A percentile compares a stretch with the other conserved stretches of the same genome.
Conservation (phyloP, 73 alveolate genomes). For the Breviolum minutum region DNA sequence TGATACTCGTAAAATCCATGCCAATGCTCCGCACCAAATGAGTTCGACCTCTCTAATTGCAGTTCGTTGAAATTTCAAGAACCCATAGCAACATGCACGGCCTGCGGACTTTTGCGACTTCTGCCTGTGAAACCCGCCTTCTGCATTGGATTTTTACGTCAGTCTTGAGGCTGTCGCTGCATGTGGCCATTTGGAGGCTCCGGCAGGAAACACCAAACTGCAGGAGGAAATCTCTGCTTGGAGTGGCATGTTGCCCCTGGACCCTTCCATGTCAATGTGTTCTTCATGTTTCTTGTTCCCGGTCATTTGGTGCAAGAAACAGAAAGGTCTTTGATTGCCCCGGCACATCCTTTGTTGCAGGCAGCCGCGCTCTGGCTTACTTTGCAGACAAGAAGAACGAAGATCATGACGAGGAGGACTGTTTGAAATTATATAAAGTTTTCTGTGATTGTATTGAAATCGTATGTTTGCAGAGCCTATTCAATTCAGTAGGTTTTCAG, state of each 20-base stretch:
- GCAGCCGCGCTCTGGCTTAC: slow-evolving; percentile 48
- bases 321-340: not conserved
- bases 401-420: slow-evolving; percentile 55
- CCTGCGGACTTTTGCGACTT: not conserved
- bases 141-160: not conserved
- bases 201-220: not conserved
- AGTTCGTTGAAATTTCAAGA: not conserved
- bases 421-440: not conserved
- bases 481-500: too few species aligned
- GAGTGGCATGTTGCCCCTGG: too few species aligned
- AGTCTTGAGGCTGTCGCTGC: slow-evolving; percentile 60
- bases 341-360: not conserved
- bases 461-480: not conserved
- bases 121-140: not conserved
- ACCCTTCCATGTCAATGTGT: too few species aligned
- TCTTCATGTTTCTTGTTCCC: not conserved
- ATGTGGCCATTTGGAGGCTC: slow-evolving; percentile 75
- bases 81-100: not conserved
- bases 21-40: too few species aligned
- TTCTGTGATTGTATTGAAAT: not conserved
- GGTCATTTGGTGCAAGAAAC: not conserved
- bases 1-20: not conserved
- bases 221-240: not conserved
- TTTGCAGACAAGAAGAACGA: slow-evolving; percentile 73
- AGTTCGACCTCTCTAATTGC: not conserved